phyloP scores from a whole-genome alignment of 108 stramenopile genomes.

The Skeletonema menzelii region DNA sequence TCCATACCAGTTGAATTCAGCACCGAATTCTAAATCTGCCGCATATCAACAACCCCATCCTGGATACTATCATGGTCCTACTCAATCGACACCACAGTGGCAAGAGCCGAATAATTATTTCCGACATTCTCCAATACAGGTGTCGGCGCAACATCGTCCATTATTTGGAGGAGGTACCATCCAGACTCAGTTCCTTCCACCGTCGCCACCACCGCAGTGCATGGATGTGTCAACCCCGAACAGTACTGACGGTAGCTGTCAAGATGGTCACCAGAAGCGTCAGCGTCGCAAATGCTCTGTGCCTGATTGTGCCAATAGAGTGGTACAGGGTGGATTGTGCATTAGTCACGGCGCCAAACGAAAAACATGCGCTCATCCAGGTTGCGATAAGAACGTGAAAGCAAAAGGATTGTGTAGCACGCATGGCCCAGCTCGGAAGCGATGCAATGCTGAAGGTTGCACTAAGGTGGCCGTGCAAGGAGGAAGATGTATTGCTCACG shows the following conservation, averaged over 20 bases:
- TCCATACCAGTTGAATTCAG: not conserved
- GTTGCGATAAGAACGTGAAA: conserved; percentile 87
- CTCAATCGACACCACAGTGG: not conserved
- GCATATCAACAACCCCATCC: not conserved
- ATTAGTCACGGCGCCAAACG: conserved; percentile 87
- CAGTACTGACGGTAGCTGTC: not conserved
- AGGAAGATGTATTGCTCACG: conserved; percentile 87
- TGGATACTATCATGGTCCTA: not conserved
- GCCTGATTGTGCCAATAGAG: conserved; percentile 73
- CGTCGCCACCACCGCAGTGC: not conserved
- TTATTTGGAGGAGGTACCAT: not conserved
- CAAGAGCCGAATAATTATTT: not conserved
- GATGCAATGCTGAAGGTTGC: conserved; percentile 72
- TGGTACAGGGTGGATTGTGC: conserved; percentile 88
- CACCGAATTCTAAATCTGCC: not conserved
- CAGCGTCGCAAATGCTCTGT: conserved; percentile 81
- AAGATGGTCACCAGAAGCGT: not conserved
- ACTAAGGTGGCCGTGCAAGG: conserved; percentile 86
- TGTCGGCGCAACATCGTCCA: not conserved
- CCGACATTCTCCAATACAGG: not conserved
- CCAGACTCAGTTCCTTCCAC: not conserved
- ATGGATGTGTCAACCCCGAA: not conserved
- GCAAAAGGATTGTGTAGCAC: conserved; percentile 84
- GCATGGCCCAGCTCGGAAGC: conserved; percentile 85
- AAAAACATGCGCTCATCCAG: conserved; percentile 79